phyloP scores from a whole-genome alignment of 257 asterid genomes.

The Solanum clarkiae region DNA sequence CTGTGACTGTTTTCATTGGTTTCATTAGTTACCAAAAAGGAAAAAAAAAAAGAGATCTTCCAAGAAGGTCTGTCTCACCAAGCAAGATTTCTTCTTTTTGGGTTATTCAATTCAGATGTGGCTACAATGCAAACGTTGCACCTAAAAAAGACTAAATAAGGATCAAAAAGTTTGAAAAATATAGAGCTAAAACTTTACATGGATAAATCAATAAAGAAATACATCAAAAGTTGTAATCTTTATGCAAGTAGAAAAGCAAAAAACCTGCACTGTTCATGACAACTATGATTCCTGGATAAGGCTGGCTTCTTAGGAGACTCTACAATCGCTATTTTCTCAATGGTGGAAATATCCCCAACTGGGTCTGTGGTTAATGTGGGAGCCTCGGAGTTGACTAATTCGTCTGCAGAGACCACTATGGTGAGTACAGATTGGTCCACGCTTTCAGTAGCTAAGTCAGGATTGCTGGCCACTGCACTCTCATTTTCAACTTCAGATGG shows the following conservation, averaged over 20 bases:
- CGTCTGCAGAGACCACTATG: constrained; percentile 3
- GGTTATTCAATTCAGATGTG: background rate
- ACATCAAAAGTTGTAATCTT: background rate
- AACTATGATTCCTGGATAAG: constrained; percentile 13
- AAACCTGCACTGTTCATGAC: constrained; percentile 19
- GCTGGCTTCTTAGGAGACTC: constrained; percentile 8
- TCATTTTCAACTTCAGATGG: constrained; percentile 4
- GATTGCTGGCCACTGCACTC: background rate
- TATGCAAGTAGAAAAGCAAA: background rate
- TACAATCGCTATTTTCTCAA: background rate
- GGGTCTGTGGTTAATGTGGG: background rate
- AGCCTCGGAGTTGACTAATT: background rate
- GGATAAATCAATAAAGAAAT: background rate
- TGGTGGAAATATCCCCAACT: background rate
- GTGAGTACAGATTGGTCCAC: background rate
- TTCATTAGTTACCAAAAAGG: background rate
- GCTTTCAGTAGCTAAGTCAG: background rate
- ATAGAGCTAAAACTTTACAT: background rate
- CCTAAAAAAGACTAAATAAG: background rate
- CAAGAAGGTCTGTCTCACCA: background rate
- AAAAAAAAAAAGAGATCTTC: background rate
- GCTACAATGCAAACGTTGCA: background rate
- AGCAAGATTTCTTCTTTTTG: background rate
- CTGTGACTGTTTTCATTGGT: background rate
- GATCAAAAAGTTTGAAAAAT: background rate